Evolutionary conservation across 148 eudicot genomes (phyloP), one percentile per base, ranked within the genome.

Genomic region (Vaccinium macrocarpon): DNA sequence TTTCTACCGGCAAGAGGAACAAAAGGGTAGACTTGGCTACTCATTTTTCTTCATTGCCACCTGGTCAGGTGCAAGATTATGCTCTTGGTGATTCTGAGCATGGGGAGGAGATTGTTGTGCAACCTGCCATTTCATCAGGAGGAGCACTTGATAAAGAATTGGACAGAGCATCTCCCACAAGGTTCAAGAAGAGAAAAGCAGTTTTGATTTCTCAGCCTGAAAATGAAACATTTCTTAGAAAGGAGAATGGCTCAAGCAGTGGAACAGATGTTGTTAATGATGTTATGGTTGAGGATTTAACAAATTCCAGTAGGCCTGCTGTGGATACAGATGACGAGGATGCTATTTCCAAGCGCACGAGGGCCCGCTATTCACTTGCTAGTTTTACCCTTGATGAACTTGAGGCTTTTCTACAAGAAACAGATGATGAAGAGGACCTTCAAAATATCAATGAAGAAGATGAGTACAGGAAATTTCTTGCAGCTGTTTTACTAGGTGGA

Each of bases 301-400:
- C 66, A 55, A 49, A 77, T 85, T 85, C 89, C 10, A 71, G 75
- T 27, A 82, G 84, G 74, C 70, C 88, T 11, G 7, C 73, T 50
- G 48, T 83, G 80, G 93, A 89, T 85, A 79, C 72, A 64, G 94
- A 92, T 83, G 89, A 92, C 59, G 98, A 96, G 72, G 98, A 92
- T 90, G 97, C 99, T 48, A 96, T 96, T 42, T 93, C 93, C 86
- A 93, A 81, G 91, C 94, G 99, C 25, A 96, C 99, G 76, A 93
- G 99, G 88, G 99, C 99, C 84, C 94, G 94, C 49, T 95, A 96
- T 92, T 96, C 98, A 78, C 99, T 96, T 88, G 96, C 97, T 29
- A 90, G 94, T 86, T 95, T 92, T 88, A 92, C 99, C 1, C 97
- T 96, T 70, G 99, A 96, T 91, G 98, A 96, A 85, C 92, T 96